These are phyloP conservation scores for Scolecobasidium constrictum DNA, from an alignment of 2,329 filamentous ascomycete species.

Conservation along the genomic window DNA sequence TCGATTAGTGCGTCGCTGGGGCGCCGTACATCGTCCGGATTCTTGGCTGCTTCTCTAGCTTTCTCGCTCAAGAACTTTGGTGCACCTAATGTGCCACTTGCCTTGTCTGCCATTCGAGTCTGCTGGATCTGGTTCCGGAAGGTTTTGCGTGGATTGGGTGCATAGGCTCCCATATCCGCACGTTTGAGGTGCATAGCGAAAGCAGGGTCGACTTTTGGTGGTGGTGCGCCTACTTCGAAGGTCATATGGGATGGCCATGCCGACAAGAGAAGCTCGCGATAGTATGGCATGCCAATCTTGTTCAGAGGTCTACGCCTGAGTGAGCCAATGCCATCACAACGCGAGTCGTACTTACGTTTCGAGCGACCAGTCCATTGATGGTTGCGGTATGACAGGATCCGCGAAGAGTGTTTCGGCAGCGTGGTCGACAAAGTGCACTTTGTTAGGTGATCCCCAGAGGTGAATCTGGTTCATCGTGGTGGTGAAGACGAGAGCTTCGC, in stretches of 20 bases:
- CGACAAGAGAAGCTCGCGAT: constrained; percentile 77
- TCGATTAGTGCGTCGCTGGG: constrained; percentile 50
- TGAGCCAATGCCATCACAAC: no score
- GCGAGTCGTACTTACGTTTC: constrained; percentile 61
- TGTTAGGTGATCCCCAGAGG: constrained; percentile 78
- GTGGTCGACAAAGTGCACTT: constrained; percentile 77
- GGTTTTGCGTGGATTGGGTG: constrained; percentile 61
- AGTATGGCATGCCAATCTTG: constrained; percentile 83
- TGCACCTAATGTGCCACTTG: constrained; percentile 53
- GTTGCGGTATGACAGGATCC: constrained; percentile 46
- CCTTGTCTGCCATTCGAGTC: constrained; percentile 51
- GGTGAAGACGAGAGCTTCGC: constrained; percentile 71
- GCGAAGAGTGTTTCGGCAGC: constrained; percentile 60
- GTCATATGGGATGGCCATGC: constrained; percentile 79
- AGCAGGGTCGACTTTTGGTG: constrained; percentile 60
- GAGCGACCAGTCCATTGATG: constrained; percentile 55
- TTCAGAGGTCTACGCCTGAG: constrained; percentile 60
- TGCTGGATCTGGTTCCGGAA: constrained; percentile 77
- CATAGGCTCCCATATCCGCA: constrained; percentile 67
- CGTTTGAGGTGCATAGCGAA: constrained; percentile 58
- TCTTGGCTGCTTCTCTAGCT: constrained; percentile 48
- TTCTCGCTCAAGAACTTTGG: constrained; percentile 96
- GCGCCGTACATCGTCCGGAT: constrained; percentile 26
- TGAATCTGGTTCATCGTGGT: constrained; percentile 72
- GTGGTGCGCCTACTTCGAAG: constrained; percentile 77